Percentiles rank a stretch among this genome's conserved stretches.
Evolutionary conservation across 345 rosid species (phyloP).

Genomic region (Gossypium anomalum): DNA sequence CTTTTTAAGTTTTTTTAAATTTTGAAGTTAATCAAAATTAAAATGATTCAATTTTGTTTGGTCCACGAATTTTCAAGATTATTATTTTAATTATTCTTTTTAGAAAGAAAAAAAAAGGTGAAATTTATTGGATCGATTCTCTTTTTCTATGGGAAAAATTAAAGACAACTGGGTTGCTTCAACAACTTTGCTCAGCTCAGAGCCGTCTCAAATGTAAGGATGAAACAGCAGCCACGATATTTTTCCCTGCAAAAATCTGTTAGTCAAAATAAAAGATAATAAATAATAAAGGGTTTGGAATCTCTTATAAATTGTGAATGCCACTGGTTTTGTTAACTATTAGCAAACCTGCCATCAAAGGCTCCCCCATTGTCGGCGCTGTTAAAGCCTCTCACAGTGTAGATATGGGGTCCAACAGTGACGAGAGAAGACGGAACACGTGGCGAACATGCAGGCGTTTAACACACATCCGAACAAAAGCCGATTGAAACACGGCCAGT

Average conservation of each 20-base stretch:
- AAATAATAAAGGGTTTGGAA: background rate
- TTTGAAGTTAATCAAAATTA: background rate
- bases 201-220: background rate
- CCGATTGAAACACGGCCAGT: background rate
- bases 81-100: background rate
- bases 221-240: slow-evolving; percentile 10
- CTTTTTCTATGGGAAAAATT: background rate
- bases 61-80: background rate
- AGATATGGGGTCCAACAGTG: background rate
- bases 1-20: background rate
- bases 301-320: background rate
- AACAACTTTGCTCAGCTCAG: background rate
- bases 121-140: background rate
- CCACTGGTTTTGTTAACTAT: background rate
- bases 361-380: background rate
- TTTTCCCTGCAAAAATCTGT: background rate
- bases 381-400: background rate
- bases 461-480: background rate
- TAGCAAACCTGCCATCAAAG: slow-evolving; percentile 2
- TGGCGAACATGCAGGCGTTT: background rate
- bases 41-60: background rate
- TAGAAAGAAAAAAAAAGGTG: no score
- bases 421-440: background rate
- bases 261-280: background rate
- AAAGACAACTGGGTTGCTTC: slow-evolving; percentile 21